phyloP scores from a whole-genome alignment of 805 yeast genomes.

The Candida andamanensis region DNA sequence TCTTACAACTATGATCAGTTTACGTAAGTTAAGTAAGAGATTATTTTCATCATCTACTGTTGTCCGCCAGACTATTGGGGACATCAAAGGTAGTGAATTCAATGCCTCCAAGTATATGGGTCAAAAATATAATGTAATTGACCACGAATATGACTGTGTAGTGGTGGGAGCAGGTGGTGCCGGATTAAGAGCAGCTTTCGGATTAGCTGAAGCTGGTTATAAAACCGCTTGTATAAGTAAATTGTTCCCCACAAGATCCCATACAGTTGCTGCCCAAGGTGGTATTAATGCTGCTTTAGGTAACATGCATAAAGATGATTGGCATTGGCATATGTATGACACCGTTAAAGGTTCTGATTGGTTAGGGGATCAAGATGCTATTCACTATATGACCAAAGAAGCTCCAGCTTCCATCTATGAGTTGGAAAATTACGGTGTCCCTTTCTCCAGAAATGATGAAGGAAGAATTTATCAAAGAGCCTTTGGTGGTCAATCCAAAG shows the following conservation, averaged over 20 bases:
- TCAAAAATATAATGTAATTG: conserved; percentile 83
- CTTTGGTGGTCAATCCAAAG: conserved; percentile 95
- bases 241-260: conserved; percentile 96
- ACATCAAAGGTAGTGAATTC: conserved; percentile 33
- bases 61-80: conserved; percentile 33
- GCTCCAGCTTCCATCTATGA: conserved; percentile 95
- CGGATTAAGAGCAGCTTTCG: conserved; percentile 97
- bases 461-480: conserved; percentile 99
- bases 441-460: conserved; percentile 93
- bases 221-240: conserved; percentile 97
- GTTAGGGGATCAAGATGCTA: conserved; percentile 99
- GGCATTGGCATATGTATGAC: conserved; percentile 99
- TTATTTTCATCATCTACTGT: conserved; percentile 25
- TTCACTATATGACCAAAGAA: conserved; percentile 98
- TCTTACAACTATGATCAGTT: neutral
- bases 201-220: conserved; percentile 93
- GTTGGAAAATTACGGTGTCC: conserved; percentile 97
- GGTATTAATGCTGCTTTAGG: conserved; percentile 99
- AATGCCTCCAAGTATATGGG: conserved; percentile 41
- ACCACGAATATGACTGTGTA: conserved; percentile 96
- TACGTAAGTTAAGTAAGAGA: conserved; percentile 1
- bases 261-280: conserved; percentile 99
- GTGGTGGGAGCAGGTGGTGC: conserved; percentile 99
- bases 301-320: conserved; percentile 95
- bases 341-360: conserved; percentile 99